Evolutionary conservation across 2,329 filamentous ascomycete species (phyloP).

Genomic region (Clonostachys chloroleuca): DNA sequence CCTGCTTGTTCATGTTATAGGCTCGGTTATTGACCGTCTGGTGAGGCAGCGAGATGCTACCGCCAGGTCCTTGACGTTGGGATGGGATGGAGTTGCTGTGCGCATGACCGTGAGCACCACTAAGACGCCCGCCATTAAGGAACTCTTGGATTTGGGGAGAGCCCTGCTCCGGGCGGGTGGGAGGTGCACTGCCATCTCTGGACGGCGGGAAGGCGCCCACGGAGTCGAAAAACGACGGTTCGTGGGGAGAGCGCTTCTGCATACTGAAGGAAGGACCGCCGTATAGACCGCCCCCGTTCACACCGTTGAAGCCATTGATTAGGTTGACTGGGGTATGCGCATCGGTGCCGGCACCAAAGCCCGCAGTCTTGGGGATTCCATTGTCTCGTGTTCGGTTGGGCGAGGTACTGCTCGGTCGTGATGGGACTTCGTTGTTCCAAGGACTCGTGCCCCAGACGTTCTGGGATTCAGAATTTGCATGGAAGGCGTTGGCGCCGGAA

Average conservation of each 20-base stretch:
- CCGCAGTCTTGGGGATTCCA: slow-evolving; percentile 5
- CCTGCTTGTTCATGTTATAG: slow-evolving; percentile 28
- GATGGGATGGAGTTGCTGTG: slow-evolving; percentile 40
- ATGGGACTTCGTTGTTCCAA: slow-evolving; percentile 50
- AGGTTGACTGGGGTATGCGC: slow-evolving; percentile 22
- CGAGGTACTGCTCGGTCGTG: slow-evolving; percentile 47
- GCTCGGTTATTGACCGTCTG: slow-evolving; percentile 30
- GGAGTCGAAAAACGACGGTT: slow-evolving; percentile 33
- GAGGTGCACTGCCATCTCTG: slow-evolving; percentile 50
- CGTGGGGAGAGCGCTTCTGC: slow-evolving; percentile 25
- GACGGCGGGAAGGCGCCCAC: slow-evolving; percentile 26
- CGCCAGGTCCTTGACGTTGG: slow-evolving; percentile 36
- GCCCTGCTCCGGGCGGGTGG: slow-evolving; percentile 48
- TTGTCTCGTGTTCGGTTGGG: slow-evolving; percentile 49
- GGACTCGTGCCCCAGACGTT: slow-evolving; percentile 43
- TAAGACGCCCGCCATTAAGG: slow-evolving; percentile 9
- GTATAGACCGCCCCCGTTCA: neutral
- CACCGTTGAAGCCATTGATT: slow-evolving; percentile 6
- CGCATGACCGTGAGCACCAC: slow-evolving; percentile 30
- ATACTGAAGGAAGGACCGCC: slow-evolving; percentile 11
- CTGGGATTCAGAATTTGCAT: slow-evolving; percentile 59
- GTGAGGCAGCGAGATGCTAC: slow-evolving; percentile 34
- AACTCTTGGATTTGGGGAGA: slow-evolving; percentile 28
- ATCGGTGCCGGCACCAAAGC: slow-evolving; percentile 2
- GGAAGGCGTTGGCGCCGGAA: slow-evolving; percentile 54